Base-by-base conservation (phyloP, 2,329 filamentous ascomycete species). In the Coleophoma cylindrospora region DNA sequence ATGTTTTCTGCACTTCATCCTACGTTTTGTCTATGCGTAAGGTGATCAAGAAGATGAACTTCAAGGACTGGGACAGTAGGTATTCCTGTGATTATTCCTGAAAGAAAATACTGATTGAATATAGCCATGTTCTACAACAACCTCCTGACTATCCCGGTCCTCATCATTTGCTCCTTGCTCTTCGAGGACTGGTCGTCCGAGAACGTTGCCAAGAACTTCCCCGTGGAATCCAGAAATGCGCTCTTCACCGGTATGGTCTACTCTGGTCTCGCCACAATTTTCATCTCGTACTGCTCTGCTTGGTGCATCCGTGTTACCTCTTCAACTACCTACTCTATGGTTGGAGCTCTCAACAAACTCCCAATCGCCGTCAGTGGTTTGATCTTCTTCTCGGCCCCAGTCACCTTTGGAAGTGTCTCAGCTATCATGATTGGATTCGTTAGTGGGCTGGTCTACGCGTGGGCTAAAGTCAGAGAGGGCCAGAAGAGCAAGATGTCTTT, bases 101-200 rank as follows among this genome's bases (percentile, higher is more conserved):
- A 36, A 21, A 33, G 22, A 17, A 33, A 27, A 17, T 56, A 43
- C 68, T 75, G 61, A 71, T 64, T 40, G 9, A 40, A 36, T 50
- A 44, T 57, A 97, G 92, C 91, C 65, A 99, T 97, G 94, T 97
- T 94, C 75, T 99, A 99, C 79, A 99, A 99, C 82, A 97, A 99
- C 72, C 81, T 97, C 44, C 83, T 99, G 59, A 95, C 91, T 50
- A 96, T 99, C 57, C 94, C 94, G 27, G 86, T 97, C 63, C 83
- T 99, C 47, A 70, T 97, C 51, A 68, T 90, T 61, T 84, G 85
- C 68, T 95, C 92, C 34, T 74, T 96, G 48, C 62, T 96, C 56
- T 74, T 87, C 58, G 94, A 99, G 69, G 89, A 97, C 73, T 99
- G 94, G 94, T 95, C 91, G 7, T 74, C 81, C 46, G 77, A 78